phyloP scores from a whole-genome alignment of 176 grass and related monocot genomes.

The Guadua angustifolia region DNA sequence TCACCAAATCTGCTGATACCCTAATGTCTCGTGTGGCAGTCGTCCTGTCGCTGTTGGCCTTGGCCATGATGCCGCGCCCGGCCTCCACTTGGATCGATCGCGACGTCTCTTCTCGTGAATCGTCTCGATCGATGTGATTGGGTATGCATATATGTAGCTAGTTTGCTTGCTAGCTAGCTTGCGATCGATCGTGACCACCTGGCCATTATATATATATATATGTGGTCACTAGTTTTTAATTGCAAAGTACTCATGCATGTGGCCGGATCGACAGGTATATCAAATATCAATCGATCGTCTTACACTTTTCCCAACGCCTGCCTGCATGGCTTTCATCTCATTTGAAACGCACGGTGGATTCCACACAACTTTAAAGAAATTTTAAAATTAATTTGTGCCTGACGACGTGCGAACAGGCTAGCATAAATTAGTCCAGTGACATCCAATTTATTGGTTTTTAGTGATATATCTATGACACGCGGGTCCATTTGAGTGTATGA shows the following conservation, averaged over 20 bases:
- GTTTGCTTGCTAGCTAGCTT: background rate
- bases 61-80: background rate
- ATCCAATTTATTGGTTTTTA: too few relatives aligned
- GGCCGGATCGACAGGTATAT: background rate
- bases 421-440: too few relatives aligned
- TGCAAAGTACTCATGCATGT: background rate
- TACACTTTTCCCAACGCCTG: background rate
- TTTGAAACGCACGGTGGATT: too few relatives aligned
- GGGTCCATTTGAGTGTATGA: too few relatives aligned
- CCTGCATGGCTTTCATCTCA: background rate
- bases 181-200: background rate
- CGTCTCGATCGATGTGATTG: conserved; percentile 19
- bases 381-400: too few relatives aligned
- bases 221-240: background rate
- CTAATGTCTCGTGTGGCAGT: background rate
- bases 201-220: too few relatives aligned
- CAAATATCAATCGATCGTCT: background rate
- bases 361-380: too few relatives aligned
- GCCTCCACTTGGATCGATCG: conserved; percentile 23
- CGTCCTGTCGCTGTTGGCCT: conserved; percentile 45
- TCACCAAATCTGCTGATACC: conserved; percentile 19
- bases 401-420: conserved; percentile 37
- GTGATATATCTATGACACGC: too few relatives aligned
- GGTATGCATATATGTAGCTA: background rate
- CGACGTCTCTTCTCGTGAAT: conserved; percentile 30